Percentiles rank a stretch among this genome's conserved stretches.
These are phyloP conservation scores for Backusella liffmaniae DNA, from an alignment of 192 early-diverging fungal genomes.

Conservation along the genomic window DNA sequence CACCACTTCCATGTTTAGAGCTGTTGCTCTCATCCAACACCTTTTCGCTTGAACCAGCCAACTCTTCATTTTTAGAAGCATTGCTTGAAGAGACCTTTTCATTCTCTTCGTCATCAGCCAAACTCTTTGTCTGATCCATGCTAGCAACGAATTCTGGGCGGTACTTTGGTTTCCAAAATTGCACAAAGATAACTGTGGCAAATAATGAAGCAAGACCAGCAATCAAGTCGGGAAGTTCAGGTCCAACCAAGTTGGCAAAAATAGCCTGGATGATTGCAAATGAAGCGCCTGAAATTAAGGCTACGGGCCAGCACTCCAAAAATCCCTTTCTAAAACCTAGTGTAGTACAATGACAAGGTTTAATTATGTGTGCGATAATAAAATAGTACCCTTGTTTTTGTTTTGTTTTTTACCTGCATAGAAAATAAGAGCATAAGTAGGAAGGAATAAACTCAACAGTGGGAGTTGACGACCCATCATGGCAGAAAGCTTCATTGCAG, in stretches of 20 bases:
- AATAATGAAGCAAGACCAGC: constrained; percentile 35
- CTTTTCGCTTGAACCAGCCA: background rate
- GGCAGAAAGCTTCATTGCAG: constrained; percentile 23
- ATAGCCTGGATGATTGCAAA: constrained; percentile 36
- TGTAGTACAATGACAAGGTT: background rate
- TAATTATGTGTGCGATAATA: background rate
- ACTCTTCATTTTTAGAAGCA: background rate
- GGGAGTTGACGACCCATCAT: constrained; percentile 42
- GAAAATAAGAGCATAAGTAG: constrained; percentile 31
- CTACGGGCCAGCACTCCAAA: constrained; percentile 36
- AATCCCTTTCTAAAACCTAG: constrained; percentile 28
- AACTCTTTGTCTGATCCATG: background rate
- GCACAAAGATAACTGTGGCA: constrained; percentile 30
- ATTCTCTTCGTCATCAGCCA: background rate
- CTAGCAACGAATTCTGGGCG: constrained; percentile 25
- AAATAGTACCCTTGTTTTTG: too few relatives aligned
- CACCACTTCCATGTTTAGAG: background rate
- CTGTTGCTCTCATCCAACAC: background rate
- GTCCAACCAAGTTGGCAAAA: constrained; percentile 39
- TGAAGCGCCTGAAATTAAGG: constrained; percentile 28
- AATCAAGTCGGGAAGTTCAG: constrained; percentile 40
- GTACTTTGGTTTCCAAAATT: constrained; percentile 39
- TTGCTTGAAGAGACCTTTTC: background rate
- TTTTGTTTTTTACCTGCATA: constrained; percentile 24
- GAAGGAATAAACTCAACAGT: constrained; percentile 31